These are phyloP conservation scores for Acaromyces ingoldii DNA, from an alignment of 1,284 basidiomycete genomes.

Conservation along the genomic window DNA sequence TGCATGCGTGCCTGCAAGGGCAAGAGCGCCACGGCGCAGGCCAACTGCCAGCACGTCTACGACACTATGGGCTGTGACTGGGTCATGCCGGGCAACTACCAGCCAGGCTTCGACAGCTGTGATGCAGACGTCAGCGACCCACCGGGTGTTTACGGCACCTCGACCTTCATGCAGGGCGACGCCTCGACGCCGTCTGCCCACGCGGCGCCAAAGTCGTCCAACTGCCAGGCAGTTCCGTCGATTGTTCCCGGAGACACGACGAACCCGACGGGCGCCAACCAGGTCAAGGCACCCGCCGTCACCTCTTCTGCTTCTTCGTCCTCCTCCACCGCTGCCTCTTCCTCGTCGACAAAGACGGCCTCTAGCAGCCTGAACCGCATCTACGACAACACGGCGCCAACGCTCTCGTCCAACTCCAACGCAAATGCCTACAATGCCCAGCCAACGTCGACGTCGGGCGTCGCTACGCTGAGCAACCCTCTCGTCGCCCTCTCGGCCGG, in stretches of 20 bases:
- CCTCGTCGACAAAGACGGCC: neutral
- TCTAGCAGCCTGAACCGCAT: no score
- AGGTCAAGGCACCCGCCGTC: neutral
- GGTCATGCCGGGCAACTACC: slow-evolving; percentile 34
- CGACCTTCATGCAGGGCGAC: slow-evolving; percentile 25
- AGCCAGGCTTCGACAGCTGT: slow-evolving; percentile 1
- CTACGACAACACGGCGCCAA: no score
- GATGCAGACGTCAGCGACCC: slow-evolving; percentile 32
- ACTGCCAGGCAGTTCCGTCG: slow-evolving; percentile 17
- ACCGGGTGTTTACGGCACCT: slow-evolving; percentile 34
- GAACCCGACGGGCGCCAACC: neutral
- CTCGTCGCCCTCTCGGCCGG: no score
- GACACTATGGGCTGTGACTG: slow-evolving; percentile 25
- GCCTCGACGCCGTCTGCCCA: slow-evolving; percentile 19
- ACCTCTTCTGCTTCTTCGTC: neutral
- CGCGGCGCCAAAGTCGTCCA: slow-evolving; percentile 12
- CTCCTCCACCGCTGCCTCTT: neutral
- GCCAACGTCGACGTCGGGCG: no score
- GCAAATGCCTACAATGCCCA: no score
- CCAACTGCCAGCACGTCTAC: slow-evolving; percentile 11
- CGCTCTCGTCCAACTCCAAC: no score
- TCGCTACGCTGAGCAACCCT: no score
- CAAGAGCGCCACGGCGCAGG: neutral
- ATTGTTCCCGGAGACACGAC: neutral
- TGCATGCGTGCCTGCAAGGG: slow-evolving; percentile 17